Conservation (phyloP, 2,329 filamentous ascomycete genomes). For the Phaeoacremonium minimum region DNA sequence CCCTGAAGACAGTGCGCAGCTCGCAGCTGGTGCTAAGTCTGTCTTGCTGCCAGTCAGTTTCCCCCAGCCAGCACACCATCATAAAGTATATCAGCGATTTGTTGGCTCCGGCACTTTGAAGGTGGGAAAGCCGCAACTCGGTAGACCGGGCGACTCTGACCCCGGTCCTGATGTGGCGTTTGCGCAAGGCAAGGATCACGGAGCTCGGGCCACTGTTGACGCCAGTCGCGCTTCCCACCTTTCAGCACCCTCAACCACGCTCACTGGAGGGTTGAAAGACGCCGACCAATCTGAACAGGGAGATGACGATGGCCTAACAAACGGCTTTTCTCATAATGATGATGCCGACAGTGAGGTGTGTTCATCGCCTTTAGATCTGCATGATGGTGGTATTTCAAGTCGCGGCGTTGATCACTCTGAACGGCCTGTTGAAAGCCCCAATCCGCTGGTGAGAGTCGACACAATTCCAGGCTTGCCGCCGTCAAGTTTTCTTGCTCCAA, state of each 20-base stretch:
- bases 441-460: not conserved
- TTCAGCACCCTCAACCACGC: no score
- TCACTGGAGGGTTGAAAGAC: no score
- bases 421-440: not conserved
- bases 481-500: constrained; percentile 3
- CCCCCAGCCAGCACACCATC: not conserved
- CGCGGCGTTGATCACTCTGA: not conserved
- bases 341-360: no score
- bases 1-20: not conserved
- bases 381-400: not conserved
- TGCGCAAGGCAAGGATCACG: no score
- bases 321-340: no score
- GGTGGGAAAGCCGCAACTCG: no score
- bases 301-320: no score
- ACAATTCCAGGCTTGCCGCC: not conserved
- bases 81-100: not conserved
- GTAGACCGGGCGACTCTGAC: no score
- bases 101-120: not conserved
- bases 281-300: no score
- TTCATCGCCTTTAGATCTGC: not conserved
- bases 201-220: not conserved
- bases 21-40: not conserved
- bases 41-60: not conserved
- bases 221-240: no score
- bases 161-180: no score